Evolutionary conservation across 106 monocot genomes (phyloP), one percentile per base, ranked within the genome.

Genomic region (Dactylorhiza incarnata): DNA sequence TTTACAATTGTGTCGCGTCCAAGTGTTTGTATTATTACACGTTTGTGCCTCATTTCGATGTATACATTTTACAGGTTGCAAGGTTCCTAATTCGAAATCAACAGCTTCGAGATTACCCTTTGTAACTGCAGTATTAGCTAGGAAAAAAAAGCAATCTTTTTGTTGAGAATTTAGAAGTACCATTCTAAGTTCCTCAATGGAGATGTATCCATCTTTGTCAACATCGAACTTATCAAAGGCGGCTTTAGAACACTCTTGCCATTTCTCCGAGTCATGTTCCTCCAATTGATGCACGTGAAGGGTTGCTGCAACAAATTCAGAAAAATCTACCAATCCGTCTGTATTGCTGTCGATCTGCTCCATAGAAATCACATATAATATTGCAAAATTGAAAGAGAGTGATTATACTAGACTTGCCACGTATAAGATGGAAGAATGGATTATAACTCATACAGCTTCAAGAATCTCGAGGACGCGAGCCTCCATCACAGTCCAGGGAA

Each of bases 251-350:
- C 86, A 78, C 19, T 45, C 54, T 37, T 82, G 74, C 97, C 97
- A 99, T 78, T 88, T 99, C 5, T 85, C 89, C 25, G 86, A 86
- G 52, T 99, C 91, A 51, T 89, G 91, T 77, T 88, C 87, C 62
- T 87, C 93, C 77, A 99, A 78, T 58, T 99, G 97, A 83, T 84
- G 87, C 66, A 99, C 94, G 61, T 88, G 97, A 49, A 97, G 73
- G 46, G 97, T 79, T 62, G 97, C 97, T 12, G 97, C 94, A 46
- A 99, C 97, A 81, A 99, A 99, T 79, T 99, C 97, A 16, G 87
- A 79, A 69, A 99, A 99, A 78, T 99, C 97, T 13, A 99, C 91
- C 9, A 89, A 67, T n/a, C 97, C 97, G 80, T 99, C 97, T 49
- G 91, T 99, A 75, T 99, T 99, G 79, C 79, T 91, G 58, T 99